Percentiles rank a stretch among this genome's conserved stretches.
Conservation (phyloP, 2,329 filamentous ascomycete genomes). For the Pyricularia grisea region DNA sequence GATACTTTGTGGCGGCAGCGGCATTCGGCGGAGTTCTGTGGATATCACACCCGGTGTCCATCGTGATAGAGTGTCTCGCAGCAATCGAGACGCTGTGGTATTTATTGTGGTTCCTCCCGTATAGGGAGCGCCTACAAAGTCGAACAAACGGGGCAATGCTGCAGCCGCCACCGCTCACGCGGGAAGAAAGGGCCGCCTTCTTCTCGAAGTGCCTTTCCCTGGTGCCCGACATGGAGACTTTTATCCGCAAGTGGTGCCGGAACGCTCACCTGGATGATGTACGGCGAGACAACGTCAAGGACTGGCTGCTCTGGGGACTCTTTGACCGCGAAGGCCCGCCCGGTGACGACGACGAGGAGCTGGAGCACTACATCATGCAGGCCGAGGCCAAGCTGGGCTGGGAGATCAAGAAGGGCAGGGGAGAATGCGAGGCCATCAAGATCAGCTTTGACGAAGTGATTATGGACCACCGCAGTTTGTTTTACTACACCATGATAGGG, state of each 20-base stretch:
- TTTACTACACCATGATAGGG: conserved; percentile 8
- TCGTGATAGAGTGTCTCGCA: conserved; percentile 13
- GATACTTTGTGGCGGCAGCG: conserved; percentile 13
- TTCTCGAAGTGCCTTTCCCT: conserved; percentile 5
- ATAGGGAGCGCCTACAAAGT: conserved; percentile 8
- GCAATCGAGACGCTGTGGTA: conserved; percentile 13
- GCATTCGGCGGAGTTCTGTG: conserved; percentile 12
- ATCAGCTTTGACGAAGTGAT: conserved; percentile 11
- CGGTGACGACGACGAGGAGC: conserved; percentile 7
- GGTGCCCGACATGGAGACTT: conserved; percentile 9
- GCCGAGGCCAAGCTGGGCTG: conserved; percentile 4
- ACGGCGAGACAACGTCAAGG: conserved; percentile 12
- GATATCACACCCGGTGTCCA: conserved; percentile 15
- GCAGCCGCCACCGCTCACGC: conserved; percentile 3
- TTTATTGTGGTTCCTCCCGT: conserved; percentile 12
- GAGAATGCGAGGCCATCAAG: conserved; percentile 10
- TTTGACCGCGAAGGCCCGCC: conserved; percentile 7
- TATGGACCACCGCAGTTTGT: conserved; percentile 9
- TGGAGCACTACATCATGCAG: conserved; percentile 9
- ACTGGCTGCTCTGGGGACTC: conserved; percentile 13
- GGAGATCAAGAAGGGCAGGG: conserved; percentile 8
- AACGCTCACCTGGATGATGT: conserved; percentile 11
- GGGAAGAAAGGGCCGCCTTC: conserved; percentile 8
- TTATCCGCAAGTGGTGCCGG: conserved; percentile 11
- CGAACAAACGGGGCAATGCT: conserved; percentile 1